Base-by-base conservation (phyloP, 2,329 filamentous ascomycete species). In the Ciborinia camelliae region DNA sequence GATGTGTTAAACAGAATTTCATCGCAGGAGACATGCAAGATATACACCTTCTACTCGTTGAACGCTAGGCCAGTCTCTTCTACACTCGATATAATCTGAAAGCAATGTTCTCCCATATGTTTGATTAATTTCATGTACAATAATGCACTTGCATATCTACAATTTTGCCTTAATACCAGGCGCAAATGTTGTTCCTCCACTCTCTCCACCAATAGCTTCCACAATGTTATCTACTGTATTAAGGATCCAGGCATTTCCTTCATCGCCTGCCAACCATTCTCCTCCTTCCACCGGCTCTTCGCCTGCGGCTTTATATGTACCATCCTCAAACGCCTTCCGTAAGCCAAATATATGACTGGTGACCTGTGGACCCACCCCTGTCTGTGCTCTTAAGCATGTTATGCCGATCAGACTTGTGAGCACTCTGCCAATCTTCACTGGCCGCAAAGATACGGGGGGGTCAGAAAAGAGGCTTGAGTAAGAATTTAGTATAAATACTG, bases 331-430 rank as follows among this genome's bases (percentile, higher is more conserved):
- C 0, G 86, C 90, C 79, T 95, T 95, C 65, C 89, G 78, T 76
- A 96, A 74, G 0, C 91, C 91, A 78, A 92, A 94, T 0, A 95
- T 82, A 76, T 96, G 91, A 69, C 88, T 91, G 23, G 90, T 78
- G 15, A 96, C 90, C 80, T 95, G 91, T 1, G 91, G 91, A 0
- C 87, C 91, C 0, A 95, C 91, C 0, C 91, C 91, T 12, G 89
- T 90, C 80, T 95, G 91, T 52, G 91, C 84, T 4, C 91, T 79
- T 75, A 96, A 75, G 72, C 90, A 92, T 6, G 90, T 82, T 37
- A 96, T 82, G 0, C 89, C 91, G 5, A 92, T 81, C 15, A 95
- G 76, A 62, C 85, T 89, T 0, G 91, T 95, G 67, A 92, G 77
- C 0, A 90, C 83, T 0, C 91, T 78, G 0, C 91, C 91, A 0